Conservation (phyloP, 1,284 basidiomycete species). For the Sporisorium graminicola region DNA sequence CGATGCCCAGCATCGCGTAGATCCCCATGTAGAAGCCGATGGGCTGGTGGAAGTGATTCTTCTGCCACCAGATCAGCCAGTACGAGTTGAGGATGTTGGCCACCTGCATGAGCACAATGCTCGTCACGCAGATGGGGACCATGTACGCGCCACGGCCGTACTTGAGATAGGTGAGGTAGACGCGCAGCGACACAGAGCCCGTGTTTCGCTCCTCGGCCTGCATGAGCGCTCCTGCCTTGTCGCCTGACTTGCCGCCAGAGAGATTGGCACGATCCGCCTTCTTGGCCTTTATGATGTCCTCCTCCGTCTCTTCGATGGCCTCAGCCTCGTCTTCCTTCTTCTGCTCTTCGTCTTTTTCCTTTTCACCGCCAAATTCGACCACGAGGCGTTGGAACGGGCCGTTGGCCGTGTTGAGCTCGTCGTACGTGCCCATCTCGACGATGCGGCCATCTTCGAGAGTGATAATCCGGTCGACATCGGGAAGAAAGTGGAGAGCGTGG, state of each 20-base stretch:
- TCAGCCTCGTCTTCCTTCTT: slow-evolving; percentile 56
- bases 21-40: slow-evolving; percentile 78
- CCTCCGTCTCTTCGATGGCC: slow-evolving; percentile 34
- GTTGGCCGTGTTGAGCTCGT: slow-evolving; percentile 74
- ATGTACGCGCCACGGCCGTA: slow-evolving; percentile 77
- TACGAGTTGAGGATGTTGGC: slow-evolving; percentile 72
- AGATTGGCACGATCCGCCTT: slow-evolving; percentile 31
- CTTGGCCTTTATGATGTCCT: slow-evolving; percentile 40
- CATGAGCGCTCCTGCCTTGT: slow-evolving; percentile 57
- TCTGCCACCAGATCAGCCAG: slow-evolving; percentile 73
- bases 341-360: slow-evolving; percentile 56
- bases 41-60: slow-evolving; percentile 73
- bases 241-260: slow-evolving; percentile 35
- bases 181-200: slow-evolving; percentile 69
- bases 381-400: slow-evolving; percentile 74
- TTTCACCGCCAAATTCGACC: slow-evolving; percentile 69
- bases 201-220: slow-evolving; percentile 67
- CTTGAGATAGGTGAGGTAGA: slow-evolving; percentile 78
- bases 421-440: slow-evolving; percentile 77
- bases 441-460: slow-evolving; percentile 80
- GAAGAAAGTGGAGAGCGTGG: slow-evolving; percentile 73
- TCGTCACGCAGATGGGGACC: slow-evolving; percentile 75
- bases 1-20: slow-evolving; percentile 78
- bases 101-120: slow-evolving; percentile 78
- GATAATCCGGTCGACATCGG: slow-evolving; percentile 76